Percentiles rank a stretch among this genome's conserved stretches.
phyloP scores from a whole-genome alignment of 768 basidiomycete species.

The Trametes villosa region DNA sequence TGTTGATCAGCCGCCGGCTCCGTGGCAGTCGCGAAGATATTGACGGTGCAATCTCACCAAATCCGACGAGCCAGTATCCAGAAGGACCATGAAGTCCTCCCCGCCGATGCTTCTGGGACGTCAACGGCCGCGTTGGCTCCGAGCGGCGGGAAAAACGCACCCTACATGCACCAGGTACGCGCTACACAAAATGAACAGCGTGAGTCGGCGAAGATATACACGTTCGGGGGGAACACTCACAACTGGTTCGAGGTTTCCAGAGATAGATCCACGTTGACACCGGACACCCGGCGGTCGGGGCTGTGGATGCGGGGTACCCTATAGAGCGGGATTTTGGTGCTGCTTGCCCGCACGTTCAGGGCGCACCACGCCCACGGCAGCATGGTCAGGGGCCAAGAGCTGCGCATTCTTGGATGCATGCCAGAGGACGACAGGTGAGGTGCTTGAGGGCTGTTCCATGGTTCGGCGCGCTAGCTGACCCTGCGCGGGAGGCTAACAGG shows the following conservation, averaged over 20 bases:
- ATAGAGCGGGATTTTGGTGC: conserved; percentile 18
- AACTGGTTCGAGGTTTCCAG: conserved; percentile 25
- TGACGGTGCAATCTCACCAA: conserved; percentile 41
- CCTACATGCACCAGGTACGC: conserved; percentile 45
- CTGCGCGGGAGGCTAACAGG: conserved; percentile 1
- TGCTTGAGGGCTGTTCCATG: background rate
- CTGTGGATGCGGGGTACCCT: conserved; percentile 19
- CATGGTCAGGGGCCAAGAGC: background rate
- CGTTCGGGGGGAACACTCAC: conserved; percentile 26
- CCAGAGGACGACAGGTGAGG: background rate
- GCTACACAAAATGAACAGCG: conserved; percentile 28
- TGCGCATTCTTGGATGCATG: conserved; percentile 1
- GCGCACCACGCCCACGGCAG: background rate
- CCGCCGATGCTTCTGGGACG: conserved; percentile 42
- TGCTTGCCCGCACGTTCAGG: background rate
- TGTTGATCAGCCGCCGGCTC: conserved; percentile 5
- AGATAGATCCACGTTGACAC: conserved; percentile 16
- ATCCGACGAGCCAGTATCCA: conserved; percentile 65
- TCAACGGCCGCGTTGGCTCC: conserved; percentile 12
- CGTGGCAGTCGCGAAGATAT: conserved; percentile 1
- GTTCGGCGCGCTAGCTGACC: background rate
- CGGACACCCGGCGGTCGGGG: background rate
- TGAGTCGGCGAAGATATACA: background rate
- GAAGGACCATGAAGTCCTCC: conserved; percentile 48
- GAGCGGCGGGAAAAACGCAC: conserved; percentile 31